Base-by-base conservation (phyloP, 2,329 filamentous ascomycete genomes). In the Alternaria alternata region DNA sequence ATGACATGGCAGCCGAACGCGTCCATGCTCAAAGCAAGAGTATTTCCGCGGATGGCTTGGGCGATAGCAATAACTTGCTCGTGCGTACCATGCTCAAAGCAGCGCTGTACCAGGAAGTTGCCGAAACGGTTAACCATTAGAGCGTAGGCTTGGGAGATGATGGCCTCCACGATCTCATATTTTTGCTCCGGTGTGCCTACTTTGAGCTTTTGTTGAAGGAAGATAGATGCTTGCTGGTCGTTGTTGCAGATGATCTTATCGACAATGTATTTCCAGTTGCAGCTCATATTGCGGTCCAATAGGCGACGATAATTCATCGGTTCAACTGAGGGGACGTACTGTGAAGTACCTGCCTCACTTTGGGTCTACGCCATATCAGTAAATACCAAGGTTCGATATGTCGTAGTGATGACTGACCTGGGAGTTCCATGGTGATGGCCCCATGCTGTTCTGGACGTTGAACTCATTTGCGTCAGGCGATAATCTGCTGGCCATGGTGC, bases 221-320 rank as follows among this genome's bases (percentile, higher is more conserved):
- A 99, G 73, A 99, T 98, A 2, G 95, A 99, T 9, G 96, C 95
- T 80, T 99, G 95, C 80, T 99, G 95, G 75, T 99, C 95, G 78
- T 99, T 98, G 82, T 94, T 97, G 87, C 93, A 96, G 68, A 99
- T 94, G 76, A 99, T 99, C 84, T 98, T 98, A 83, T 99, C 94
- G 56, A 99, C 95, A 70, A 99, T 97, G 78, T 97, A 97, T 81
- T 95, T 96, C 95, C 94, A 99, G 82, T 99, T 96, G 81, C 94
- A 98, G 74, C 92, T 96, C 79, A 96, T 93, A 76, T 94, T 97
- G 74, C 94, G 93, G 75, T 99, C 95, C 47, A 98, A 88, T 39
- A 99, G 86, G 57, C 94, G 93, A 62, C 95, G 93, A 75, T 98
- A 99, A 80, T 99, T 98, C 72, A 98, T 86, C 11, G 94, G 95